Percentiles rank a stretch among this genome's conserved stretches.
Conservation (phyloP, 257 asterid genomes). For the Anisodus tanguticus region DNA sequence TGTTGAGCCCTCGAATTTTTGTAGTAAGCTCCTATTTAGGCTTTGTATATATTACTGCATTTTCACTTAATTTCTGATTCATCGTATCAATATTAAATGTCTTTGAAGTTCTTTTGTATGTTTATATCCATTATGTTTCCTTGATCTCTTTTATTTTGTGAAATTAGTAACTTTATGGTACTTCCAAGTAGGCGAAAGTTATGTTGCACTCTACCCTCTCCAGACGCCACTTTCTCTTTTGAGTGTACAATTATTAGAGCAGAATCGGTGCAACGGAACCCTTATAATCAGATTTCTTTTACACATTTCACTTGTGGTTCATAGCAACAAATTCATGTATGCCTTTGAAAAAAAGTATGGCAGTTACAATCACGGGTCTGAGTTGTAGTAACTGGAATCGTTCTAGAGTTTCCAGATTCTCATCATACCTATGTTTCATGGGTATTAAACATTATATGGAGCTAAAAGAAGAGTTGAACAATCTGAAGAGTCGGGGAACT, state of each 20-base stretch:
- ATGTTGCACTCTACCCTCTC: too few species aligned
- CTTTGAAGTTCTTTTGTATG: constrained; percentile 2
- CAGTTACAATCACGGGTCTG: not conserved
- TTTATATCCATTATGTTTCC: not conserved
- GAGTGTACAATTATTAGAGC: too few species aligned
- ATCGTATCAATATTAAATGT: not conserved
- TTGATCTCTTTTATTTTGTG: not conserved
- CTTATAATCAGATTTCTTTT: too few species aligned
- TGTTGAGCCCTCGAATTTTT: constrained; percentile 28
- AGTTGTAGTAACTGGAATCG: not conserved
- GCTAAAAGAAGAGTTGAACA: constrained; percentile 54
- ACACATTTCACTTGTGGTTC: too few species aligned
- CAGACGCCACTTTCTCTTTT: too few species aligned
- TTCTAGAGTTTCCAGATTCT: constrained; percentile 55
- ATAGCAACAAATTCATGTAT: not conserved
- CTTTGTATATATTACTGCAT: not conserved
- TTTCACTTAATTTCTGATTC: constrained; percentile 24
- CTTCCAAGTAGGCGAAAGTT: too few species aligned
- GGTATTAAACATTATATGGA: constrained; percentile 54
- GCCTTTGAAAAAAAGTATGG: not conserved
- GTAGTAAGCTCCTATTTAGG: not conserved
- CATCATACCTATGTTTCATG: constrained; percentile 42
- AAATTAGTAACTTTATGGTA: not conserved
- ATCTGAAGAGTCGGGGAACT: constrained; percentile 42
- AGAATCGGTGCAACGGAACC: too few species aligned